A percentile compares a stretch with the other conserved stretches of the same genome.
phyloP scores from a whole-genome alignment of 2,329 filamentous ascomycete species.

The Plectosphaerella plurivora region DNA sequence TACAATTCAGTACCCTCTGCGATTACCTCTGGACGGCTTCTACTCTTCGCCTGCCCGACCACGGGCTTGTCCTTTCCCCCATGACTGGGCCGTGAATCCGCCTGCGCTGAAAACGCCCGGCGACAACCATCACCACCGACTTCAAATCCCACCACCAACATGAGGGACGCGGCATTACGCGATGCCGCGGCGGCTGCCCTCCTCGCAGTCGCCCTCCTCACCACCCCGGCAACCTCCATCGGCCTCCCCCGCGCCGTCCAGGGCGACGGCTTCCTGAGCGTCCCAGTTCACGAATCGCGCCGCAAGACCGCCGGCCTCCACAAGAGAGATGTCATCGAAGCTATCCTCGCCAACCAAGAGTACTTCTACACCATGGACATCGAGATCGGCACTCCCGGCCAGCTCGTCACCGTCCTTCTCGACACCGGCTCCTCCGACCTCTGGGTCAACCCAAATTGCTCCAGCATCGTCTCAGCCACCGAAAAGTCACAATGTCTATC shows the following conservation, averaged over 20 bases:
- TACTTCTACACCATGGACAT: conserved; percentile 35
- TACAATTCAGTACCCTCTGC: too few species aligned
- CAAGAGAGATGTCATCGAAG: conserved; percentile 18
- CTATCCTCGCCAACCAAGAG: conserved; percentile 27
- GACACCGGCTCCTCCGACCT: conserved; percentile 52
- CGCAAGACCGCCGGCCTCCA: conserved; percentile 3
- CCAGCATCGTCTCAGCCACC: conserved; percentile 25
- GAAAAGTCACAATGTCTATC: conserved; percentile 30
- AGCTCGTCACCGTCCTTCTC: conserved; percentile 40
- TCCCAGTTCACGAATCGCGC: conserved; percentile 22
- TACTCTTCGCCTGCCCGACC: too few species aligned
- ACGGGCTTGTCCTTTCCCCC: too few species aligned
- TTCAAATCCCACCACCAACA: background rate
- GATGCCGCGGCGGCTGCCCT: background rate
- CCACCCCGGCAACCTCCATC: background rate
- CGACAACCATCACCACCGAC: too few species aligned
- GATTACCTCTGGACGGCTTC: too few species aligned
- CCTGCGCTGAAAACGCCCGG: too few species aligned
- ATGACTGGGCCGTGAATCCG: too few species aligned
- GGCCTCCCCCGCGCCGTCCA: conserved; percentile 21
- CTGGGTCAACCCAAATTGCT: conserved; percentile 50
- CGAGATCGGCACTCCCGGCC: conserved; percentile 34
- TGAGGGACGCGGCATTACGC: background rate
- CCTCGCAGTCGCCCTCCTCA: background rate
- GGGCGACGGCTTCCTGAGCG: conserved; percentile 30